Evolutionary conservation across 306 rosid genomes (phyloP).

Genomic region (Lablab purpureus): DNA sequence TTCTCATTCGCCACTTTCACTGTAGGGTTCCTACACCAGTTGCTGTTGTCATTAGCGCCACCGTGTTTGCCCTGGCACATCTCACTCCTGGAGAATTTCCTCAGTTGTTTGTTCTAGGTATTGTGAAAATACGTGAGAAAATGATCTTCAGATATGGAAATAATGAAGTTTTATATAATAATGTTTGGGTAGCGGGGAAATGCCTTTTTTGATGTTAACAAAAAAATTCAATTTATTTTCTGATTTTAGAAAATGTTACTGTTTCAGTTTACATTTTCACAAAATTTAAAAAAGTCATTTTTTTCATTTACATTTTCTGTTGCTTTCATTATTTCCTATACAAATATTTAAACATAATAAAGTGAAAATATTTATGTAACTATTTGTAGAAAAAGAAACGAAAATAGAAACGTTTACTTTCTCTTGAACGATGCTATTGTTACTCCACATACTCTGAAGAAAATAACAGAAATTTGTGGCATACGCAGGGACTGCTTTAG

Average conservation of each 20-base stretch:
- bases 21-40: conserved; percentile 94
- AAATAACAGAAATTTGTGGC: conserved; percentile 39
- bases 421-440: conserved; percentile 31
- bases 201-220: too few species aligned
- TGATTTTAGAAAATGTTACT: neutral
- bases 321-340: neutral
- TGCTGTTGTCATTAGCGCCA: conserved; percentile 79
- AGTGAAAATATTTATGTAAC: neutral
- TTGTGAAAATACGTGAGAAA: conserved; percentile 23
- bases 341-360: neutral
- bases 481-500: conserved; percentile 79
- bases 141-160: conserved; percentile 9
- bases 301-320: neutral
- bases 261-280: neutral
- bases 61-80: conserved; percentile 94
- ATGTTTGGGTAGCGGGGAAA: conserved; percentile 16
- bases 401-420: neutral
- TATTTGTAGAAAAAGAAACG: neutral
- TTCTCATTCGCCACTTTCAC: conserved; percentile 26
- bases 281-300: neutral
- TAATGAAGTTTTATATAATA: conserved; percentile 5
- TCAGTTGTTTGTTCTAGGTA: conserved; percentile 95
- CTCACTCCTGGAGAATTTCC: conserved; percentile 98
- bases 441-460: neutral
- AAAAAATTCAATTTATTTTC: too few species aligned